Evolutionary conservation across 2,329 filamentous ascomycete genomes (phyloP), one percentile per base, ranked within the genome.

Genomic region (Apiospora aurea): DNA sequence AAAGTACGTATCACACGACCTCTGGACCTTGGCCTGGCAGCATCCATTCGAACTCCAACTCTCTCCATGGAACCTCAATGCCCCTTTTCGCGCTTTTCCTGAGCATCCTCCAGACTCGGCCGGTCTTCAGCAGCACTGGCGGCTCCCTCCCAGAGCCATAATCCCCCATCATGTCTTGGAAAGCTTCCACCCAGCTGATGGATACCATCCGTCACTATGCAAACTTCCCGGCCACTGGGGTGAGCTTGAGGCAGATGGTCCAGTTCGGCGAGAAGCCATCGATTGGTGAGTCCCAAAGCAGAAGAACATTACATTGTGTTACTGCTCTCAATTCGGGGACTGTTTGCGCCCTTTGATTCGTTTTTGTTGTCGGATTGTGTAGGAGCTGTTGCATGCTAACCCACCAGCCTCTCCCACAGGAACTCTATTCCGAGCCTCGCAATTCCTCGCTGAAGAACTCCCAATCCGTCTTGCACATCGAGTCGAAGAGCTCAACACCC

Each of bases 211-310:
- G 93, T 84, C 95, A 98, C 85, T 98, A 98, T 89, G 94, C 95
- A 83, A 94, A 91, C 84, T 99, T 98, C 84, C 96, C 96, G 76
- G 96, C 96, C 74, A 99, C 96, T 18, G 96, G 96, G 79, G 94
- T 97, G 79, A 98, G 95, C 82, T 88, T 99, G 83, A 91, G 96
- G 82, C 96, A 99, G 88, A 99, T 99, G 96, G 96, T 98, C 72
- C 96, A 98, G 83, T 98, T 98, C 83, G 96, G 96, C 80, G 95
- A 97, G 86, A 94, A 91, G 82, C 95, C 96, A 70, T 98, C 95
- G 21, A 94, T 92, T 78, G 94, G 94, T 96, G 86, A 79, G 88
- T 82, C 21, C 41, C 41, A 68, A 46, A 44, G 41, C 29, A 24
- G 10, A 11, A 34, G 14, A 26, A 10, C 11, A 16, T 16, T 34